Conservation (phyloP, 2,329 filamentous ascomycete genomes). For the Trichoderma simmonsii region DNA sequence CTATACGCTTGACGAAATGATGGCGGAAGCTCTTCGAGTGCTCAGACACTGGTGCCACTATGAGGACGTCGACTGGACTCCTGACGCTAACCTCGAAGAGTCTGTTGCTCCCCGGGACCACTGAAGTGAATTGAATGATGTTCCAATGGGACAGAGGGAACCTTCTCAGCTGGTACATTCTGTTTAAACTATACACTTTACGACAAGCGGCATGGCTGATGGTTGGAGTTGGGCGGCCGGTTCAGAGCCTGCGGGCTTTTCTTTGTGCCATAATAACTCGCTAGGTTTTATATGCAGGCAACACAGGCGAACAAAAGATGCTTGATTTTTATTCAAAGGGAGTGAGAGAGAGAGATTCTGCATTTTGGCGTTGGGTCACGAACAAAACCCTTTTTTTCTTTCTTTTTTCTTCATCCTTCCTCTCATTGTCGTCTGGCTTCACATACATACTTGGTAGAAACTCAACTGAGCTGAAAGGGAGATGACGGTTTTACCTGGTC, state of each 20-base stretch:
- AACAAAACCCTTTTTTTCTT: not conserved
- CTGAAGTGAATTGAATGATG: not conserved
- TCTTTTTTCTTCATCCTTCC: not conserved
- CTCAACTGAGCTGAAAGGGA: not conserved
- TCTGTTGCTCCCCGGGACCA: not conserved
- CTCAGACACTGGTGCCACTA: conserved; percentile 44
- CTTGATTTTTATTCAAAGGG: not conserved
- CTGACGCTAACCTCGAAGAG: conserved; percentile 34
- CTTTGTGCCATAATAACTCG: not conserved
- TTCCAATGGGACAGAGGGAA: not conserved
- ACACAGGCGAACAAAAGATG: not conserved
- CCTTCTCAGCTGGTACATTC: not conserved
- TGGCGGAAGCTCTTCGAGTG: conserved; percentile 37
- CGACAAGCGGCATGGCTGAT: not conserved
- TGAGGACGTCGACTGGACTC: conserved; percentile 46
- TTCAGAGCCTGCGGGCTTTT: not conserved
- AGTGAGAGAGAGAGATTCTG: not conserved
- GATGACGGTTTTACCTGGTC: not conserved
- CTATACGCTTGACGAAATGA: conserved; percentile 45
- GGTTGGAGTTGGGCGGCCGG: not conserved
- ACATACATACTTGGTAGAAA: not conserved
- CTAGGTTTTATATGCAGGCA: not conserved
- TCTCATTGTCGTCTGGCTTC: not conserved
- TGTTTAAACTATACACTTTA: not conserved
- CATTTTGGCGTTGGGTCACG: conserved; percentile 17